Conservation (phyloP, 2,329 filamentous ascomycete species). For the Paraphoma chrysanthemicola region DNA sequence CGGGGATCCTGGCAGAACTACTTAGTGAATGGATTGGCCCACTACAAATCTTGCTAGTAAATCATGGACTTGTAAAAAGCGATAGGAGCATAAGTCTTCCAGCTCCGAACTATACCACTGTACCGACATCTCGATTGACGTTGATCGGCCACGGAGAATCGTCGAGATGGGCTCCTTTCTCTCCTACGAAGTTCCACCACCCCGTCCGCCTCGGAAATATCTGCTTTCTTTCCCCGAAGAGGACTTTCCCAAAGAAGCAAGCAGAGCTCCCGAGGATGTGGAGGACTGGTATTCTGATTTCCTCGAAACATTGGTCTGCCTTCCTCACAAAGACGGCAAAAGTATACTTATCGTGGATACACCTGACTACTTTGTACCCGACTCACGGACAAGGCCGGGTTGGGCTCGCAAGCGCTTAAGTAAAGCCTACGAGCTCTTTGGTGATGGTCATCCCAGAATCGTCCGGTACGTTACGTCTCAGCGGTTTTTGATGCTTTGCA, state of each 20-base stretch:
- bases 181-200: too few species aligned
- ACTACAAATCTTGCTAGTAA: too few species aligned
- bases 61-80: too few species aligned
- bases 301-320: neutral
- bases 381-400: neutral
- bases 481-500: neutral
- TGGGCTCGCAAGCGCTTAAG: neutral
- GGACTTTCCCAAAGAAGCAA: slow-evolving; percentile 1
- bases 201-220: too few species aligned
- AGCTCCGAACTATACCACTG: too few species aligned
- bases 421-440: neutral
- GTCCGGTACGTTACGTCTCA: neutral
- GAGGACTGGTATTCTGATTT: slow-evolving; percentile 1
- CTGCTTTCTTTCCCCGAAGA: too few species aligned
- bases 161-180: too few species aligned
- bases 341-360: neutral
- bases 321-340: neutral
- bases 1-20: too few species aligned
- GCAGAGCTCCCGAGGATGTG: slow-evolving; percentile 1
- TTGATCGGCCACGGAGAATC: too few species aligned
- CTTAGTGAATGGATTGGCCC: too few species aligned
- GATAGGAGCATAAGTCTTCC: too few species aligned
- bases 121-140: too few species aligned
- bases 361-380: neutral
- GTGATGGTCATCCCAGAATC: slow-evolving; percentile 1